Evolutionary conservation across 1,284 basidiomycete species (phyloP).

Genomic region (Marasmius sp.): DNA sequence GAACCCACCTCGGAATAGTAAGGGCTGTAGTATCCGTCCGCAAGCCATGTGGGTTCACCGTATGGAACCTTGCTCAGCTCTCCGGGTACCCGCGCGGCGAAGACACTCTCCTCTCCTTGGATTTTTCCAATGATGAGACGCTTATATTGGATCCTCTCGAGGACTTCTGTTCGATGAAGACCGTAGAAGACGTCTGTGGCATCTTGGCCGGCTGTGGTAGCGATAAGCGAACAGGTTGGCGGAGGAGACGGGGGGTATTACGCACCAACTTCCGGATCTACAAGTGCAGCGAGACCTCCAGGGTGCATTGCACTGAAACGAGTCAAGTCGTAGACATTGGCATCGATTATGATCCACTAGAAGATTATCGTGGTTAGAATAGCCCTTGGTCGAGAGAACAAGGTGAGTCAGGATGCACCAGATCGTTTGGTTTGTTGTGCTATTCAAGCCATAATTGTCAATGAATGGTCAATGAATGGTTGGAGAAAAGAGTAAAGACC

Average conservation of each 20-base stretch:
- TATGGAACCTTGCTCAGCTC: constrained; percentile 75
- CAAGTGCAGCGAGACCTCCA: constrained; percentile 74
- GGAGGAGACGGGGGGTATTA: constrained; percentile 24
- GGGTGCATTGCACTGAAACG: constrained; percentile 82
- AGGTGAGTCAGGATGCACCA: no score
- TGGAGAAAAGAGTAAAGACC: no score
- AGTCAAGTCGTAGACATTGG: constrained; percentile 79
- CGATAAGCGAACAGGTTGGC: constrained; percentile 33
- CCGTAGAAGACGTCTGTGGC: constrained; percentile 86
- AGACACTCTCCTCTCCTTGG: constrained; percentile 61
- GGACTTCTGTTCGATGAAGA: constrained; percentile 79
- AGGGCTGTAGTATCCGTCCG: constrained; percentile 61
- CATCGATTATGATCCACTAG: constrained; percentile 84
- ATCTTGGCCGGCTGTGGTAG: constrained; percentile 71
- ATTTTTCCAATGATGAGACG: constrained; percentile 73
- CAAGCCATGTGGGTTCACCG: constrained; percentile 81
- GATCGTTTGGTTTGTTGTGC: background rate
- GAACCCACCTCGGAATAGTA: constrained; percentile 64
- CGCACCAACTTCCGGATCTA: constrained; percentile 71
- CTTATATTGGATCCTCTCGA: constrained; percentile 71
- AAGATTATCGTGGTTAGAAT: constrained; percentile 11
- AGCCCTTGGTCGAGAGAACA: no score
- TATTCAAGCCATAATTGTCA: background rate
- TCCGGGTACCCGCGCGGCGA: constrained; percentile 54
- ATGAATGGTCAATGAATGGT: background rate